Evolutionary conservation across 495 filamentous ascomycete genomes (phyloP), one percentile per base, ranked within the genome.

Genomic region (Aspergillus leporis): DNA sequence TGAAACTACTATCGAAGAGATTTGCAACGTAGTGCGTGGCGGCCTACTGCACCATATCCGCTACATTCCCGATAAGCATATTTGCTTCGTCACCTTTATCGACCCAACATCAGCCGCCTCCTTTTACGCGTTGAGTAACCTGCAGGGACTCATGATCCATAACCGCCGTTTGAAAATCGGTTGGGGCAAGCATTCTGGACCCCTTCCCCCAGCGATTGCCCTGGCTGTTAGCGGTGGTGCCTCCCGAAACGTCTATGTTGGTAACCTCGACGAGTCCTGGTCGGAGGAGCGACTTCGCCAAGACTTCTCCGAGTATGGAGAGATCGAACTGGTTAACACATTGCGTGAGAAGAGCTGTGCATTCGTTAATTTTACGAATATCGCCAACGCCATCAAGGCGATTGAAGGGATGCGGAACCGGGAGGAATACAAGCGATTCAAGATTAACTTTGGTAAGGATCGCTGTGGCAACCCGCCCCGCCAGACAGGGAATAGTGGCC

Each of bases 381-480:
- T 98, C 65, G 94, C 94, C 63, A 98, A 98, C 61, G 94, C 94
- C 41, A 98, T 98, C 80, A 98, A 98, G 74, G 95, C 94, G 5
- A 98, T 98, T 61, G 94, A 98, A 71, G 94, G 93, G 34, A 86
- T 98, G 62, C 85, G 94, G 28, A 87, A 91, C 69, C 89, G 93
- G 63, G 95, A 98, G 51, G 94, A 98, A 69, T 98, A 98, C 77
- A 88, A 85, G 72, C 88, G 93, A 50, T 98, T 98, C 83, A 98
- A 98, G 82, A 92, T 98, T 72, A 98, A 98, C 77, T 98, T 98
- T 72, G 94, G 94, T 68, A 98, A 98, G 77, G 94, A 98, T 73
- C 85, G 94, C 52, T 98, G 94, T 67, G 94, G 94, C 62, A 98
- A 98, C 74, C 90, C 94, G 19, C 94, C 94, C 23, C 85, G 94